Base-by-base conservation (phyloP, 257 asterid species). In the Eucommia ulmoides region DNA sequence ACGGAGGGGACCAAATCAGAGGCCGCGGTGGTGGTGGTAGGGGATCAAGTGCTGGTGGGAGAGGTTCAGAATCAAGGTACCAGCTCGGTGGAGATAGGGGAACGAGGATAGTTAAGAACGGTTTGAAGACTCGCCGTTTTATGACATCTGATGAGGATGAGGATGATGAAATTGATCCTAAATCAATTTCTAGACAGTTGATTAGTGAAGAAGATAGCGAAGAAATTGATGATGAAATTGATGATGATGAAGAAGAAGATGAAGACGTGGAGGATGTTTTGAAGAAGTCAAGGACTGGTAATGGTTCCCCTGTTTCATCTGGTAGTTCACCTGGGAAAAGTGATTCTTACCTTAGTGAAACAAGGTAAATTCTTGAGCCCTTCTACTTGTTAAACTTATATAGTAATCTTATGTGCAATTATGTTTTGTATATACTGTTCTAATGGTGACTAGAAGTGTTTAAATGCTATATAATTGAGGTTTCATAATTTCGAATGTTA, bases 301-400 rank as follows among this genome's bases (percentile, higher is more conserved):
- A 56, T n/a, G 20, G 53, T 23, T 23, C 64, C 17, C 21, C 35
- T 24, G 22, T 46, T 45, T 19, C 65, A 11, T 48, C 70, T 42
- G 58, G 63, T 25, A 74, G 71, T 53, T 68, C 83, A 48, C 25
- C 70, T 3, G 71, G 61, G 41, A 48, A 64, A 41, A 59, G 51
- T 56, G 93, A 70, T 51, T 76, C 93, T 18, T 79, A 91, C 74
- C 98, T 91, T 22, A 85, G 92, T 49, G 93, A 82, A 61, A 82
- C 87, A 71, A 80, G 98, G 97, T 84, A 54, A 10, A 25, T 41
- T 63, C 55, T 33, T 19, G 2, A 41, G 16, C 15, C 11, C 16
- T 35, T 4, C 15, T 35, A 18, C n/a, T 35, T 26, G n/a, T n/a
- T n/a, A n/a, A n/a, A n/a, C n/a, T n/a, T n/a, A n/a, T n/a, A n/a